These are phyloP conservation scores for Tetrapisispora taiwanensis DNA, from an alignment of 805 yeast species.

Conservation along the genomic window DNA sequence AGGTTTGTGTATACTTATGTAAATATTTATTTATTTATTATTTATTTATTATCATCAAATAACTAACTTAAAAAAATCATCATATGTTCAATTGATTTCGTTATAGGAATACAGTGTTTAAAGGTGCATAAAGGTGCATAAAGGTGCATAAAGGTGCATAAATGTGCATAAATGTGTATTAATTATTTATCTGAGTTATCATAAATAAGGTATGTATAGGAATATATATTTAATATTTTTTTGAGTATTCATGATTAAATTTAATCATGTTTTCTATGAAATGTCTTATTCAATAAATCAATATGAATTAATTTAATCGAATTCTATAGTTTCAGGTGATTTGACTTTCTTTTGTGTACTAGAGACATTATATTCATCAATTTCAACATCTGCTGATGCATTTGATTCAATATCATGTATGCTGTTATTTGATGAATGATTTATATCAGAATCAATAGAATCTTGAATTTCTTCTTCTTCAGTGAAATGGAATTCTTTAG, in stretches of 20 bases:
- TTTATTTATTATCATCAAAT: not conserved
- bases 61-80: not conserved
- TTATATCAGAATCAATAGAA: not conserved
- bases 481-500: conserved; percentile 25
- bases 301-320: not conserved
- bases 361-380: not conserved
- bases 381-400: not conserved
- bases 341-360: not conserved
- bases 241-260: too few species aligned
- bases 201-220: not conserved
- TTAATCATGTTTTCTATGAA: not conserved
- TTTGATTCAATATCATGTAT: not conserved
- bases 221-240: not conserved
- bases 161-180: not conserved
- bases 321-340: not conserved
- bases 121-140: too few species aligned
- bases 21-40: conserved; percentile 1
- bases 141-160: too few species aligned
- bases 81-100: too few species aligned
- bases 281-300: not conserved
- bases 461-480: conserved; percentile 15
- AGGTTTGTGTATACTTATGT: not conserved
- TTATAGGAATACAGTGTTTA: too few species aligned
- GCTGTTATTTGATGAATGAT: not conserved
- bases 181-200: not conserved